Evolutionary conservation across 495 filamentous ascomycete species (phyloP), one percentile per base, ranked within the genome.

Genomic region (Podospora fimiseda): DNA sequence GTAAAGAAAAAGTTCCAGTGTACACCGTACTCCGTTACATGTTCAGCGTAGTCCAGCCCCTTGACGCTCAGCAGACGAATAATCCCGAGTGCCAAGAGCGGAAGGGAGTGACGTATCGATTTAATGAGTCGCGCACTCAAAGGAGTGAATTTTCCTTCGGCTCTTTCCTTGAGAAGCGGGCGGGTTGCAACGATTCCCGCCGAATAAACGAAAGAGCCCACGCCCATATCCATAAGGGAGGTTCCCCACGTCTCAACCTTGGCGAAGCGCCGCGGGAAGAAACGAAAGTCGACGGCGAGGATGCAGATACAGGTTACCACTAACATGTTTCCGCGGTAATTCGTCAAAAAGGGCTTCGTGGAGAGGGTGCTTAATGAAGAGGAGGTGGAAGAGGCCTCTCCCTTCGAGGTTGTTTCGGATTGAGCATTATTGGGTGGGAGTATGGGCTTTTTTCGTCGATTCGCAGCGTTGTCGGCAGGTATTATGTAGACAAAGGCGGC

Each of bases 1-100:
- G 93, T 99, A 69, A 99, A 97, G 74, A 99, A 99, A 68, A 99
- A 99, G 68, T 99, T 99, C 93, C 93, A 99, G 67, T 99, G 93
- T 9, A 97, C 89, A 24, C 93, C 93, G 60, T 99, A 99, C 60
- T 99, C 93, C 1, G 89, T 92, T 33, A 97, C 90, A 70, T 99
- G 93, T 66, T 97, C 93, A 2, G 90, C 90, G 64, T 97, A 97
- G 62, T 96, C 90, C 19, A 96, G 73, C 9, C 89, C 88, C 69
- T 97, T 99, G 61, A 97, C 91, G 59, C 82, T 95, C 50, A 86
- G 84, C 15, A 97, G 70, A 19, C 93, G 81, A 47, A 93, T 74
- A 38, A 96, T 56, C 16, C 93, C 93, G 14, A 99, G 74, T 0
- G 85, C 74, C 1, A 96, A 74, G 3, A 99, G 70, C 9, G 94